phyloP scores from a whole-genome alignment of 108 stramenopile genomes.

The Nitzschia sp. region DNA sequence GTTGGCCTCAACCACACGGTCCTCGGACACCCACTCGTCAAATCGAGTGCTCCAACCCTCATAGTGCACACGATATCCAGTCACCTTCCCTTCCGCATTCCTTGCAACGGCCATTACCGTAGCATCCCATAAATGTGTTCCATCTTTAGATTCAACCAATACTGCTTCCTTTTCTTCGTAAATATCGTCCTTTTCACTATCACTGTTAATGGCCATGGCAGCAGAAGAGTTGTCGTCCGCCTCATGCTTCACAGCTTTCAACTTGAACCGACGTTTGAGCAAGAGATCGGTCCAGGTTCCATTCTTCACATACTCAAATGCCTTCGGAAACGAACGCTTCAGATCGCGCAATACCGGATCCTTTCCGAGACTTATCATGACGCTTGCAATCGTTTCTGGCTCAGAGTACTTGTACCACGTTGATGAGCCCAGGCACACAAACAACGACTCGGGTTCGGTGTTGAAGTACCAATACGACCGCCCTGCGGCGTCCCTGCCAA shows the following conservation, averaged over 20 bases:
- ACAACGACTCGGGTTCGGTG: constrained; percentile 59
- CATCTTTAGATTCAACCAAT: constrained; percentile 69
- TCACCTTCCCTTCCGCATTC: constrained; percentile 41
- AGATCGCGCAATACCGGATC: constrained; percentile 58
- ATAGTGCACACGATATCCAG: constrained; percentile 74
- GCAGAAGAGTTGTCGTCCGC: neutral
- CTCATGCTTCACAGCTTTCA: constrained; percentile 7
- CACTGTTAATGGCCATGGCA: constrained; percentile 10
- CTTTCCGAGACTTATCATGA: constrained; percentile 75
- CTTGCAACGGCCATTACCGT: constrained; percentile 55
- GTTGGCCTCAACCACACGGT: constrained; percentile 70
- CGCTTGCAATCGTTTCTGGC: constrained; percentile 75
- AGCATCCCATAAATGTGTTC: constrained; percentile 72
- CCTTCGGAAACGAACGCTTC: constrained; percentile 59
- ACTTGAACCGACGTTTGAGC: constrained; percentile 45
- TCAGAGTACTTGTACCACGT: constrained; percentile 65
- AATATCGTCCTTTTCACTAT: constrained; percentile 30
- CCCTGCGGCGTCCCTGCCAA: constrained; percentile 65
- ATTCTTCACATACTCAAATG: constrained; percentile 45
- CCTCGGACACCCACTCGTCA: constrained; percentile 79
- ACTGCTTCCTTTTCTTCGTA: constrained; percentile 72
- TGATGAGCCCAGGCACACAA: constrained; percentile 44
- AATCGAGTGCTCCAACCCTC: constrained; percentile 82
- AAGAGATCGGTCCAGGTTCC: constrained; percentile 64
- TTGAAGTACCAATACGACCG: constrained; percentile 81